These are phyloP conservation scores for Aegilops speltoides DNA, from an alignment of 176 grass and related monocot species.

Conservation along the genomic window DNA sequence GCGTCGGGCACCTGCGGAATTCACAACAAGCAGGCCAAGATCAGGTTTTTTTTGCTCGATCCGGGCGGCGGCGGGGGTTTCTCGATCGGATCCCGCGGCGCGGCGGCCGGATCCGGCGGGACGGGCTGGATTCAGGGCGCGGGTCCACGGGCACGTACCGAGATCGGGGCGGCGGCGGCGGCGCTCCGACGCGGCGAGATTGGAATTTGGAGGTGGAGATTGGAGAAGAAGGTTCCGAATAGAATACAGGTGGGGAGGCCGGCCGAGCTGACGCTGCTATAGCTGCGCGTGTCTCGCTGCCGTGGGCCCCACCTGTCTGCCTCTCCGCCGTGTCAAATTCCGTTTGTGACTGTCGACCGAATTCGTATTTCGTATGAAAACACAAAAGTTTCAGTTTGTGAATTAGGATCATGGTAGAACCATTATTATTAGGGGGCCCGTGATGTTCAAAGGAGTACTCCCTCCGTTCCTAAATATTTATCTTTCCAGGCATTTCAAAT, in stretches of 20 bases:
- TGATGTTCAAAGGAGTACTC: too few species aligned
- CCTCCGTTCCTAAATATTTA: too few species aligned
- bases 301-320: neutral
- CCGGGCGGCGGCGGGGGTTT: neutral
- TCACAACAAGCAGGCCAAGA: neutral
- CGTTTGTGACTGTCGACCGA: neutral
- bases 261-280: neutral
- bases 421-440: too few species aligned
- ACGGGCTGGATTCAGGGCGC: neutral
- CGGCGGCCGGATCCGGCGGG: constrained; percentile 31
- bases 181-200: constrained; percentile 31
- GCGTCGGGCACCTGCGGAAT: constrained; percentile 26
- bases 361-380: neutral
- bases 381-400: neutral
- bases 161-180: constrained; percentile 10
- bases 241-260: neutral
- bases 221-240: neutral
- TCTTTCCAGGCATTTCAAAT: too few species aligned
- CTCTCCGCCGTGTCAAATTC: neutral
- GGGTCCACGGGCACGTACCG: neutral
- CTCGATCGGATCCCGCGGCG: constrained; percentile 33
- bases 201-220: neutral
- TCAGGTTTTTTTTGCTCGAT: constrained; percentile 24
- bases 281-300: neutral
- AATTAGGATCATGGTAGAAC: neutral